Percentiles rank a stretch among this genome's conserved stretches.
Evolutionary conservation across 106 monocot species (phyloP).

Genomic region (Iris macrosiphon): DNA sequence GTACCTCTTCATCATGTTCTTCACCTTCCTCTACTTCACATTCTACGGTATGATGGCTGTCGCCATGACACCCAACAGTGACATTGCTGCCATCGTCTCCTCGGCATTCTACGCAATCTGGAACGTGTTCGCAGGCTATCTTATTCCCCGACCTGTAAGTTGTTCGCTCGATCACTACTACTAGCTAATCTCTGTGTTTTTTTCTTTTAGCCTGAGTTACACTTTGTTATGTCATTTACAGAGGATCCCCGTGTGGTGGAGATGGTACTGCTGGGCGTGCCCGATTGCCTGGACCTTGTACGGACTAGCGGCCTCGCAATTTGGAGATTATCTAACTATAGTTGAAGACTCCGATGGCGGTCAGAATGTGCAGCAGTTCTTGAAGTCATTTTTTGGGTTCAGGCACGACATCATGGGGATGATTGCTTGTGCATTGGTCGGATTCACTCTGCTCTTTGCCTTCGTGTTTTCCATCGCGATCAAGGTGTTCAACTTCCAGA

Average conservation of each 20-base stretch:
- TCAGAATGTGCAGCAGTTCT: slow-evolving; percentile 1
- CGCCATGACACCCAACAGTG: slow-evolving; percentile 24
- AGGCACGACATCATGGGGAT: slow-evolving; percentile 16
- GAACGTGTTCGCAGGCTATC: slow-evolving; percentile 26
- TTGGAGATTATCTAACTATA: slow-evolving; percentile 10
- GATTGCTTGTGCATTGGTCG: slow-evolving; percentile 7
- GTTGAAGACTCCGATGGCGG: neutral
- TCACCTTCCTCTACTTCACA: slow-evolving; percentile 48
- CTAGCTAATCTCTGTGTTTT: too few relatives aligned
- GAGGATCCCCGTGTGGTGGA: slow-evolving; percentile 29
- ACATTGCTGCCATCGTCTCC: slow-evolving; percentile 23
- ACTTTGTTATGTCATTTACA: too few relatives aligned
- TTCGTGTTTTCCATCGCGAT: slow-evolving; percentile 18
- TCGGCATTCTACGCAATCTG: slow-evolving; percentile 25
- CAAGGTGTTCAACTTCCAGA: slow-evolving; percentile 23
- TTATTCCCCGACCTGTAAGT: slow-evolving; percentile 26
- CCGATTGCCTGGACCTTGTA: slow-evolving; percentile 23
- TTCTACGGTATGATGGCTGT: slow-evolving; percentile 61
- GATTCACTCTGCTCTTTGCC: slow-evolving; percentile 19
- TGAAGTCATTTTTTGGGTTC: slow-evolving; percentile 11
- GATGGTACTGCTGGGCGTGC: slow-evolving; percentile 27
- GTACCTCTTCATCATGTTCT: slow-evolving; percentile 48
- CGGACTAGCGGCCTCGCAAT: slow-evolving; percentile 18
- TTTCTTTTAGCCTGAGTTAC: too few relatives aligned
- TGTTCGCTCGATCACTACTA: neutral